phyloP scores from a whole-genome alignment of 345 rosid species.

The Noccaea bulbosa region DNA sequence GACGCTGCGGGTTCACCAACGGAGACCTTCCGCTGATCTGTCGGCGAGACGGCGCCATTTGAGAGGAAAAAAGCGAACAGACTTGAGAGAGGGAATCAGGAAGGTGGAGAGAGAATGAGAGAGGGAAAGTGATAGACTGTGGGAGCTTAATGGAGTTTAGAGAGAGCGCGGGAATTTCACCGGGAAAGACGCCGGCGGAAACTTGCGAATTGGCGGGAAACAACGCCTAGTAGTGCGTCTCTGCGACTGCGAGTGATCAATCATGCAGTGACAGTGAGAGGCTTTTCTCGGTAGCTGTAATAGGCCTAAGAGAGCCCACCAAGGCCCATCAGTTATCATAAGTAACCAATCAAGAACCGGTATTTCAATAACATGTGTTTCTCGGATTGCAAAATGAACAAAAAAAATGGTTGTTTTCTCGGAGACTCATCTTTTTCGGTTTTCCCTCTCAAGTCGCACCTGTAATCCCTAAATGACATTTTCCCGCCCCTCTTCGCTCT shows the following conservation, averaged over 20 bases:
- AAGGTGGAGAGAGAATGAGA: background rate
- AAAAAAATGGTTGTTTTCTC: too few relatives aligned
- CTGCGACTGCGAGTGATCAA: slow-evolving; percentile 1
- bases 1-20: slow-evolving; percentile 82
- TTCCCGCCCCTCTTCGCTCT: too few relatives aligned
- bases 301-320: background rate
- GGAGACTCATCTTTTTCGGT: too few relatives aligned
- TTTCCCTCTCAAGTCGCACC: too few relatives aligned
- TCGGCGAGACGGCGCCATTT: slow-evolving; percentile 79
- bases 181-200: slow-evolving; percentile 40
- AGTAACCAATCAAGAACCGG: background rate
- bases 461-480: too few relatives aligned
- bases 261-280: background rate
- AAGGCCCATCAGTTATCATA: slow-evolving; percentile 5
- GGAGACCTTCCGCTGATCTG: slow-evolving; percentile 85
- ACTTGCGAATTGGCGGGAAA: slow-evolving; percentile 45
- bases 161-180: slow-evolving; percentile 43
- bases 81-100: background rate
- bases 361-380: too few relatives aligned
- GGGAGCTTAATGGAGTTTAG: slow-evolving; percentile 2
- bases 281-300: background rate
- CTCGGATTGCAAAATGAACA: too few relatives aligned
- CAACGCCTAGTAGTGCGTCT: slow-evolving; percentile 6
- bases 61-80: slow-evolving; percentile 16
- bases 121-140: background rate